Base-by-base conservation (phyloP, 2,329 filamentous ascomycete species). In the Pseudodiploospora longispora region DNA sequence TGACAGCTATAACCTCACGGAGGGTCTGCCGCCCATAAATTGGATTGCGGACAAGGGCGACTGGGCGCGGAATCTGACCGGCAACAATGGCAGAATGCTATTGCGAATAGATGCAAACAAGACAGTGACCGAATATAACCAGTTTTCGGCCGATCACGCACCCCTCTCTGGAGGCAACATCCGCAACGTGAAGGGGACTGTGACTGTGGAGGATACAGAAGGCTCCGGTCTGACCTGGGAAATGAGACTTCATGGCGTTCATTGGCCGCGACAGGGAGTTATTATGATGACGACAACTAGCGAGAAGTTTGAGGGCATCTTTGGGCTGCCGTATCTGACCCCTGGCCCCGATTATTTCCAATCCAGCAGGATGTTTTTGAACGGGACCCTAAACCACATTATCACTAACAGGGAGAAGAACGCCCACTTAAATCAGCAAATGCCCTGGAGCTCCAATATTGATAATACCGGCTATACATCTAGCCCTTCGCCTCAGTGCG, bases 231-330 rank as follows among this genome's bases (percentile, higher is more conserved):
- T 83, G 57, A 85, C 80, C 52, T 90, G 85, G 81, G 83, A 90
- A 53, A 80, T 94, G 66, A 75, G 78, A 41, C 67, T 95, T 40
- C 83, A 88, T 63, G 93, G 93, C 4, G 76, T 94, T 4, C 91
- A 97, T 67, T 94, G 89, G 72, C 82, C 85, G 33, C 75, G 77
- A n/a, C 78, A 85, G 50, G 93, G 93, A 2, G 78, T 81, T 10
- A 78, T 93, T 40, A 69, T 97, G 32, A 69, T 97, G 59, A 87
- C 85, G 2, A 96, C 91, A 1, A 91, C 89, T 39, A 96, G 89
- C 62, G 86, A 95, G 59, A 96, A 95, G 68, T 93, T 93, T 57
- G 80, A 84, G n/a, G 90, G 93, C 36, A 83, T 97, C 44, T 95
- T 95, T 61, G 85, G 83, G 3, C 69, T 97, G 38, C 90, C 93